Conservation (phyloP, 345 rosid species). For the Eucalyptus curtisii region DNA sequence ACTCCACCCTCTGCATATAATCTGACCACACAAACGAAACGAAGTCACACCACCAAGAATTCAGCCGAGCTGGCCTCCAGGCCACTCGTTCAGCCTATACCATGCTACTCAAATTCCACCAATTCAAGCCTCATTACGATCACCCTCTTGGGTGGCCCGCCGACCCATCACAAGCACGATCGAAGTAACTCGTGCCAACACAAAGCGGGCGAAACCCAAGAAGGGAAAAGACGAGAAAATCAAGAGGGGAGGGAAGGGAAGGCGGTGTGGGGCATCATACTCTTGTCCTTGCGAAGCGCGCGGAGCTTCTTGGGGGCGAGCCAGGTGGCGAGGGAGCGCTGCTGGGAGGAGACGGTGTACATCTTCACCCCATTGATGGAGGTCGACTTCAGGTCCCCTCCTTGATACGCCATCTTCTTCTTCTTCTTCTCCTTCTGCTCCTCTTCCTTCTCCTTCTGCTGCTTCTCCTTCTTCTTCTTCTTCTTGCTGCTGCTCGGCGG, state of each 20-base stretch:
- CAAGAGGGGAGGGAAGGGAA: neutral
- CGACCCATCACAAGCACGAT: neutral
- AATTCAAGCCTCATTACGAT: neutral
- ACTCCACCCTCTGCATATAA: constrained; percentile 28
- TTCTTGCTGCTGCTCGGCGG: neutral
- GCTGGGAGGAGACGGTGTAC: constrained; percentile 53
- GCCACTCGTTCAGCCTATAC: neutral
- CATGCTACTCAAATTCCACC: neutral
- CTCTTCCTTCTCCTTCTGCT: neutral
- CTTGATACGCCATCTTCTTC: constrained; percentile 38
- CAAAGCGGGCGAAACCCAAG: neutral
- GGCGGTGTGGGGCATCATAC: constrained; percentile 16
- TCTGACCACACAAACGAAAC: constrained; percentile 9
- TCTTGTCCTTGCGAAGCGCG: constrained; percentile 59
- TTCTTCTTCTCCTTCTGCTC: fast-evolving
- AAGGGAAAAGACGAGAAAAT: neutral
- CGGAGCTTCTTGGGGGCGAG: constrained; percentile 64
- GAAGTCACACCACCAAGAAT: neutral
- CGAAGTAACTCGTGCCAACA: neutral
- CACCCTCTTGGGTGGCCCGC: neutral
- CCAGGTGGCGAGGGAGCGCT: constrained; percentile 61
- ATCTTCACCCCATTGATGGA: constrained; percentile 71
- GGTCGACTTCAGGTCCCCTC: constrained; percentile 64
- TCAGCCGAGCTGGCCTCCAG: neutral
- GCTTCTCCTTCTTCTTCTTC: neutral